A percentile compares a stretch with the other conserved stretches of the same genome.
These are phyloP conservation scores for Royoungia palumana DNA, from an alignment of 768 basidiomycete genomes.

Conservation along the genomic window DNA sequence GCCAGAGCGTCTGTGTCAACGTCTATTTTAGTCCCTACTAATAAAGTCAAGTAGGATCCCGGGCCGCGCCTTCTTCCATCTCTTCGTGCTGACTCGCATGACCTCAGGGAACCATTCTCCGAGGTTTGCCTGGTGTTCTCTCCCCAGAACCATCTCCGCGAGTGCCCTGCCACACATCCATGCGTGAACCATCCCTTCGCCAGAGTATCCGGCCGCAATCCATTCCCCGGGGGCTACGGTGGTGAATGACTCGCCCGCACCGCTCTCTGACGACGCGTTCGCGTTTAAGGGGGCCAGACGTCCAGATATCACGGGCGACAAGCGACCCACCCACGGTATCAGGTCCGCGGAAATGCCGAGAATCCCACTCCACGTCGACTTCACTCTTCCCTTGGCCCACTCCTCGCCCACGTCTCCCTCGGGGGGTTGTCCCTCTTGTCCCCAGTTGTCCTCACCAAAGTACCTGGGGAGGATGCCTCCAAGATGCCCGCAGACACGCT, in stretches of 20 bases:
- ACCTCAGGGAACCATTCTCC: constrained; percentile 49
- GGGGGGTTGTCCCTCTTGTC: constrained; percentile 28
- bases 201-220: constrained; percentile 68
- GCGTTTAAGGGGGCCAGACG: constrained; percentile 27
- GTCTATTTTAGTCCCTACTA: background rate
- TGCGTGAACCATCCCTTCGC: constrained; percentile 73
- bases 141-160: constrained; percentile 54
- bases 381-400: constrained; percentile 47
- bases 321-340: constrained; percentile 69
- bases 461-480: constrained; percentile 48
- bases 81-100: constrained; percentile 44
- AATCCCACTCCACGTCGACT: constrained; percentile 62
- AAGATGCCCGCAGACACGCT: constrained; percentile 35
- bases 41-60: constrained; percentile 35
- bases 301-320: constrained; percentile 48
- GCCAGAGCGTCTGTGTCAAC: too few species aligned
- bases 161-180: constrained; percentile 64
- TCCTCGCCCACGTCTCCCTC: constrained; percentile 8
- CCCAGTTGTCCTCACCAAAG: constrained; percentile 48
- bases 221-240: constrained; percentile 56
- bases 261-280: background rate
- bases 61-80: constrained; percentile 53
- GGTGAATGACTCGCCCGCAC: background rate
- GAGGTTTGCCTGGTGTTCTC: constrained; percentile 26
- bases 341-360: constrained; percentile 60